Evolutionary conservation across 768 basidiomycete species (phyloP).

Genomic region (Tylopilus plumbeoviolaceoides): DNA sequence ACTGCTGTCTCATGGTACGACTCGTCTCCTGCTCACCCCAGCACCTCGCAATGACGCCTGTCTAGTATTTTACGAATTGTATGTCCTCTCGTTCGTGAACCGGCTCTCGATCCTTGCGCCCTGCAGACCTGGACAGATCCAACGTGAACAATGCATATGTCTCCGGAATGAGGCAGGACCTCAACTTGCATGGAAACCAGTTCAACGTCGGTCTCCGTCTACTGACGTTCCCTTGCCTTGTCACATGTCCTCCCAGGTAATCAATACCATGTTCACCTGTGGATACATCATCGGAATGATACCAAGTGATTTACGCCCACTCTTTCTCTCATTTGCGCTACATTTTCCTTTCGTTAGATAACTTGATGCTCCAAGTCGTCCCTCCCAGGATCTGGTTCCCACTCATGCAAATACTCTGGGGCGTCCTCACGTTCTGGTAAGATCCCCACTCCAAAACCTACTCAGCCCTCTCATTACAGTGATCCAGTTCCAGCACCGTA

Average conservation of each 20-base stretch:
- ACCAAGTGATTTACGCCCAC: constrained; percentile 41
- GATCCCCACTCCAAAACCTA: neutral
- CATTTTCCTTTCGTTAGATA: constrained; percentile 39
- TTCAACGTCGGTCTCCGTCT: constrained; percentile 43
- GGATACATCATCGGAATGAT: constrained; percentile 76
- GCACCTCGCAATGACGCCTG: no score
- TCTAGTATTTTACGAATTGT: constrained; percentile 69
- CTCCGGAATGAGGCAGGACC: constrained; percentile 74
- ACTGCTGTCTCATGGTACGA: constrained; percentile 63
- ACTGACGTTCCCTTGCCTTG: neutral
- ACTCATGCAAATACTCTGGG: constrained; percentile 61
- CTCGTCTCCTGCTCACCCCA: no score
- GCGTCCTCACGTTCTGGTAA: constrained; percentile 59
- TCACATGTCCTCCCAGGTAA: constrained; percentile 37
- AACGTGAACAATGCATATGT: constrained; percentile 73
- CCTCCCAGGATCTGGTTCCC: constrained; percentile 67
- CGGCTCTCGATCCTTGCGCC: neutral
- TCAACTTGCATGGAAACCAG: constrained; percentile 60
- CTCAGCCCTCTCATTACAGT: neutral
- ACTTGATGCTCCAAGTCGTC: constrained; percentile 60
- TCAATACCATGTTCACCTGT: constrained; percentile 69
- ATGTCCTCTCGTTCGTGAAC: constrained; percentile 9
- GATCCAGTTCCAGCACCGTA: constrained; percentile 51
- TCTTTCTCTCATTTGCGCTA: neutral
- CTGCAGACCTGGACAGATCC: constrained; percentile 59